Evolutionary conservation across 805 yeast genomes (phyloP), one percentile per base, ranked within the genome.

Genomic region (Metschnikowia continentalis): DNA sequence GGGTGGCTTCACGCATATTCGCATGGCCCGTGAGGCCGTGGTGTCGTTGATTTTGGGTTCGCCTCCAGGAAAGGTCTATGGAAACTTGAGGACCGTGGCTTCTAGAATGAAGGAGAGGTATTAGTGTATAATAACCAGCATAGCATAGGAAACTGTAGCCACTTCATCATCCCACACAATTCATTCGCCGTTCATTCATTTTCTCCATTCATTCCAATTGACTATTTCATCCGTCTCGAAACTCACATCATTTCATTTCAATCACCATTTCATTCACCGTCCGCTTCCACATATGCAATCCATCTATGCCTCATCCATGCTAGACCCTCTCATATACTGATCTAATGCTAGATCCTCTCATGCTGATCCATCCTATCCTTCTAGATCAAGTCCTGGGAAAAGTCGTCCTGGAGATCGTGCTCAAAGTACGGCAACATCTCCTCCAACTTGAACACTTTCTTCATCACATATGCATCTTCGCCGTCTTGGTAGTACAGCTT

Each of bases 11-110:
- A 86, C 96, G 17, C 97, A 94, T 70, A 94, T 94, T 61, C 83
- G 96, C 74, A 91, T 94, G 86, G 99, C 99, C n/a, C 82, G 98
- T 73, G 96, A 90, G 72, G 85, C 98, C 14, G 96, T 94, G 32
- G 97, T 94, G 53, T 83, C 92, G 57, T 79, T 94, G 65, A 94
- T 94, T 72, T 80, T 94, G 62, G 99, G 99, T 75, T 85, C 95
- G 54, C 99, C 98, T 38, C 99, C 99, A 37, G 97, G 98, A 58
- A 94, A 94, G 71, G 96, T 94, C 51, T 94, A 94, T 67, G 98
- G 98, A 58, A 94, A 94, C 69, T 79, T 94, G 70, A 88, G 99
- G 74, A 90, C 96, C 36, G 95, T 94, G 60, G 97, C 98, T 43
- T 88, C 97, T 11, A 83, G 99, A 73, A 82, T 94, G 85, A 94